These are phyloP conservation scores for Rhinocladiella similis DNA, from an alignment of 2,329 filamentous ascomycete genomes.

Conservation along the genomic window DNA sequence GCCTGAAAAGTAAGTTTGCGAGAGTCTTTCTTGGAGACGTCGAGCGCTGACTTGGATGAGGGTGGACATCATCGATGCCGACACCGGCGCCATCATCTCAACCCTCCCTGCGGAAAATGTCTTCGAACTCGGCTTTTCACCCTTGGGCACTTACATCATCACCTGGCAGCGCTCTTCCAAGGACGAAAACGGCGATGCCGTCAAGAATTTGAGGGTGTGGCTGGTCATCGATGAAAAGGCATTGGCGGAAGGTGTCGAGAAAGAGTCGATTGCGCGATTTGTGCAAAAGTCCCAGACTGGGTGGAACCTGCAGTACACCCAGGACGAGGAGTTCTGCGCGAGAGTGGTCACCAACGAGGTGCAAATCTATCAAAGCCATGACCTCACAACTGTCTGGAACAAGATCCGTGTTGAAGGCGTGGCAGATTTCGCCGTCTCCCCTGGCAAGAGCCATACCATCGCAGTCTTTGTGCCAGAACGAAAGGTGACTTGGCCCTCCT, in stretches of 20 bases:
- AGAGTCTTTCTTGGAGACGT: neutral
- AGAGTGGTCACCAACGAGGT: constrained; percentile 95
- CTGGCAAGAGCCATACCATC: constrained; percentile 85
- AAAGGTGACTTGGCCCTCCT: constrained; percentile 62
- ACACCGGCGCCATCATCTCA: constrained; percentile 71
- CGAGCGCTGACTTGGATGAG: constrained; percentile 39
- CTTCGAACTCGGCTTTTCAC: constrained; percentile 93
- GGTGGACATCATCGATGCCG: constrained; percentile 82
- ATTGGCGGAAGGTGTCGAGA: constrained; percentile 62
- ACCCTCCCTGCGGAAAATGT: constrained; percentile 78
- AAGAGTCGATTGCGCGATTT: constrained; percentile 76
- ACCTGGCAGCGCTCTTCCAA: constrained; percentile 95
- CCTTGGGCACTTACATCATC: constrained; percentile 85
- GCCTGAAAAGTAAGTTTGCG: constrained; percentile 61
- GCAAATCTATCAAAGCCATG: constrained; percentile 89
- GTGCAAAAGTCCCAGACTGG: constrained; percentile 94
- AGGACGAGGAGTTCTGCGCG: constrained; percentile 90
- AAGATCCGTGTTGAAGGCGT: constrained; percentile 92
- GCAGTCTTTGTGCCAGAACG: constrained; percentile 94
- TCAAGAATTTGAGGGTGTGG: constrained; percentile 98
- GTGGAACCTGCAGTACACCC: constrained; percentile 97
- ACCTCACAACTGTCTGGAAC: constrained; percentile 88
- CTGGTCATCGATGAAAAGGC: constrained; percentile 69
- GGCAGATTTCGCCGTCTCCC: constrained; percentile 82
- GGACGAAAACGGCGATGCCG: constrained; percentile 88